A percentile compares a stretch with the other conserved stretches of the same genome.
Conservation (phyloP, 352 stramenopile genomes). For the Nothophytophthora sp. region DNA sequence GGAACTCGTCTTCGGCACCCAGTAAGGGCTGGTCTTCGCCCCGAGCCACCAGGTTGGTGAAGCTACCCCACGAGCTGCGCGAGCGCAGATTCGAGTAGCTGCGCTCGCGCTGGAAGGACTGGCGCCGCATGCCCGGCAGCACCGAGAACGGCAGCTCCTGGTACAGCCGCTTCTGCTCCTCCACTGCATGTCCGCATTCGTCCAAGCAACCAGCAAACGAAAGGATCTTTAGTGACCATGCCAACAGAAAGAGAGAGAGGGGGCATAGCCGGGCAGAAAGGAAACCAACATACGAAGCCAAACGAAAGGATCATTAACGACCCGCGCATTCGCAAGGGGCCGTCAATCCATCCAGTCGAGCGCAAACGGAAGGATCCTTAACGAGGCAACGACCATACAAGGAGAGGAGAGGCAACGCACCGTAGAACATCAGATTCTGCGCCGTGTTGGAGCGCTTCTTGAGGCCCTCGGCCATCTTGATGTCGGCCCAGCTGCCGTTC, state of each 20-base stretch:
- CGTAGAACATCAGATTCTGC: slow-evolving; percentile 81
- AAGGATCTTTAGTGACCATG: too few species aligned
- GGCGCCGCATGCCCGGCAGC: slow-evolving; percentile 66
- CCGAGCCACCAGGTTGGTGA: slow-evolving; percentile 50
- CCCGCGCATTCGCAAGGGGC: too few species aligned
- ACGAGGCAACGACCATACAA: too few species aligned
- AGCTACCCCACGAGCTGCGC: slow-evolving; percentile 56
- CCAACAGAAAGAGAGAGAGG: too few species aligned
- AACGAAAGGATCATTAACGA: too few species aligned
- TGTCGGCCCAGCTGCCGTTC: slow-evolving; percentile 64
- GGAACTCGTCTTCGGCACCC: slow-evolving; percentile 54
- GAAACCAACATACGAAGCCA: too few species aligned
- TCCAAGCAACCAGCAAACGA: too few species aligned
- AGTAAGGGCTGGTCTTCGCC: slow-evolving; percentile 77
- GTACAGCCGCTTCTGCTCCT: slow-evolving; percentile 75
- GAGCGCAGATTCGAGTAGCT: slow-evolving; percentile 72
- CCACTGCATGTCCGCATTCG: slow-evolving; percentile 46
- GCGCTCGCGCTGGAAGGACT: slow-evolving; percentile 73
- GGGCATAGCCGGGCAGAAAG: too few species aligned
- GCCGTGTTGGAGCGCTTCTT: slow-evolving; percentile 81
- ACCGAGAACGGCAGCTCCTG: slow-evolving; percentile 75
- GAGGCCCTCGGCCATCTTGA: slow-evolving; percentile 68
- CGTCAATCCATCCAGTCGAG: too few species aligned
- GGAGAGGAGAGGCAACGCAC: slow-evolving; percentile 18
- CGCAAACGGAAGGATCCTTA: too few species aligned